phyloP scores from a whole-genome alignment of 345 rosid species.

The Isatis tinctoria region DNA sequence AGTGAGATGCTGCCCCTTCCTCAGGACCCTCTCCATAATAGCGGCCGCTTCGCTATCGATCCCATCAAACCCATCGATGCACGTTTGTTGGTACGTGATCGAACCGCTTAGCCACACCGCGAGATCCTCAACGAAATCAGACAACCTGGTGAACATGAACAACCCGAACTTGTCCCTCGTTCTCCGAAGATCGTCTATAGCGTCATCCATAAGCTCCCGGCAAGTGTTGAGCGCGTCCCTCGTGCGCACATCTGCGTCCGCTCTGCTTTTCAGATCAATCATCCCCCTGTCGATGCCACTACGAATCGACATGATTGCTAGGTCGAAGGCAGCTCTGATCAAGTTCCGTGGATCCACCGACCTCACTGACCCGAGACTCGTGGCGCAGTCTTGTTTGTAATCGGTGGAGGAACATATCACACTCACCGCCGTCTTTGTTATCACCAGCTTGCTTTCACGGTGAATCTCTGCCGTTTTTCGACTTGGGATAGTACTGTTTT shows the following conservation, averaged over 20 bases:
- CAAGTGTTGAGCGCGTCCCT: conserved; percentile 54
- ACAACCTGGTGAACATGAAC: conserved; percentile 36
- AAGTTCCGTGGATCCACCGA: conserved; percentile 51
- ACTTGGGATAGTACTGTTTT: not conserved
- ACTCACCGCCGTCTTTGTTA: conserved; percentile 30
- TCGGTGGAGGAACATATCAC: conserved; percentile 65
- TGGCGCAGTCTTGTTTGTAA: conserved; percentile 47
- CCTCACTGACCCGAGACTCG: conserved; percentile 37
- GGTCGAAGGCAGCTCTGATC: conserved; percentile 46
- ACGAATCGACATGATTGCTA: conserved; percentile 37
- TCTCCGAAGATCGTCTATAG: conserved; percentile 50
- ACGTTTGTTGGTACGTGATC: conserved; percentile 65
- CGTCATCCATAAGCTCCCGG: conserved; percentile 43
- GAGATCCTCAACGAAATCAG: conserved; percentile 47
- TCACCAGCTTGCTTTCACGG: conserved; percentile 11
- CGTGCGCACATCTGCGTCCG: conserved; percentile 54
- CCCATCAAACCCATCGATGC: conserved; percentile 67
- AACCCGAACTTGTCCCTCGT: conserved; percentile 40
- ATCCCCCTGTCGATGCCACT: conserved; percentile 39
- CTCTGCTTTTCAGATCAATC: conserved; percentile 32
- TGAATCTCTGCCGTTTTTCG: conserved; percentile 9
- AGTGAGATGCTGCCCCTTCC: conserved; percentile 45
- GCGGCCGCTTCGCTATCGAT: conserved; percentile 38
- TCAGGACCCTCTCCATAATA: conserved; percentile 46
- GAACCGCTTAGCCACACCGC: conserved; percentile 73